Evolutionary conservation across 768 basidiomycete species (phyloP).

Genomic region (Kwoniella dendrophila): DNA sequence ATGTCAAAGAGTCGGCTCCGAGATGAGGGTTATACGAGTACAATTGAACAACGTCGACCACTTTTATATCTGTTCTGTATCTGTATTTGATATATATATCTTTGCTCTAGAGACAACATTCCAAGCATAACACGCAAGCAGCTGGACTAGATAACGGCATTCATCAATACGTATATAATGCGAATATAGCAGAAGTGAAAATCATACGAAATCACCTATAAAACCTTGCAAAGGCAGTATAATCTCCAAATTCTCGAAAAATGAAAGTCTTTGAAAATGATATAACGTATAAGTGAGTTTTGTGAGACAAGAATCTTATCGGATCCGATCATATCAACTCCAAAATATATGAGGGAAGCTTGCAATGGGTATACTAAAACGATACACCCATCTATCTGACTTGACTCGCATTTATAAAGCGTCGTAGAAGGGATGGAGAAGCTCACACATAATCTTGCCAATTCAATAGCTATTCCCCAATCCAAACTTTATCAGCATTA

Average conservation of each 20-base stretch:
- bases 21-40: neutral
- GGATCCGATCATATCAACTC: neutral
- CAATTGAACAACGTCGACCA: constrained; percentile 7
- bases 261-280: constrained; percentile 47
- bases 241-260: neutral
- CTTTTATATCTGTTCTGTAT: neutral
- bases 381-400: too few species aligned
- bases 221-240: neutral
- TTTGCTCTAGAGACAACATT: neutral
- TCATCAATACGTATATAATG: neutral
- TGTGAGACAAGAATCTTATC: neutral
- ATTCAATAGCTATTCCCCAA: constrained; percentile 74
- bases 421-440: too few species aligned
- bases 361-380: too few species aligned
- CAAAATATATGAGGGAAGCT: too few species aligned
- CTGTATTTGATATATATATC: neutral
- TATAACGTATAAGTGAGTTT: constrained; percentile 41
- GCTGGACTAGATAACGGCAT: neutral
- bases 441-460: neutral
- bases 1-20: neutral
- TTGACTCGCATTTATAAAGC: too few species aligned
- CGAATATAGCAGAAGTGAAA: constrained; percentile 11
- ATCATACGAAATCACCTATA: constrained; percentile 3
- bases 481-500: constrained; percentile 87
- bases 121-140: neutral